Conservation (phyloP, 768 basidiomycete genomes). For the Macrocybe gigantea region DNA sequence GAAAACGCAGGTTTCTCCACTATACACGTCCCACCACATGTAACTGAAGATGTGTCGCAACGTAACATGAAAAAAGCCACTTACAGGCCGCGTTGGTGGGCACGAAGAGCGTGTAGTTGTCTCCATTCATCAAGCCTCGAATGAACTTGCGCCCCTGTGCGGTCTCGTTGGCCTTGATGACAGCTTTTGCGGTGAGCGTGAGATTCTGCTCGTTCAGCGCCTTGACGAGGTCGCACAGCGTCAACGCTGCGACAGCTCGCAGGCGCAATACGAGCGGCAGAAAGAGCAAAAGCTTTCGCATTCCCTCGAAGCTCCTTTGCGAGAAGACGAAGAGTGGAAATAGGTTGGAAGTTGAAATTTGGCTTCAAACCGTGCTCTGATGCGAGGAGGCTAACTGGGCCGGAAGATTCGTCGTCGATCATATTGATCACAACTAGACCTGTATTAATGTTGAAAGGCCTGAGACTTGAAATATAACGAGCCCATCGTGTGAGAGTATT, state of each 20-base stretch:
- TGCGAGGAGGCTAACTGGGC: too few species aligned
- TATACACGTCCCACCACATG: slow-evolving; percentile 4
- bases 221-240: not conserved
- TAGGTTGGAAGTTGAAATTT: too few species aligned
- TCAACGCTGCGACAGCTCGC: not conserved
- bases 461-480: too few species aligned
- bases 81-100: slow-evolving; percentile 16
- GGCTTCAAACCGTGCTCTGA: too few species aligned
- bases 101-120: slow-evolving; percentile 13
- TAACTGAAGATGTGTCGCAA: not conserved
- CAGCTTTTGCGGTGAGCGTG: not conserved
- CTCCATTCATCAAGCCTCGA: not conserved
- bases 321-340: too few species aligned
- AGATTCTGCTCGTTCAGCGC: not conserved
- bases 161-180: not conserved
- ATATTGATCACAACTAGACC: too few species aligned
- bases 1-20: slow-evolving; percentile 1
- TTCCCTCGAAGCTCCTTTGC: too few species aligned
- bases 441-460: too few species aligned
- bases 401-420: too few species aligned
- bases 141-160: not conserved
- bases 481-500: too few species aligned
- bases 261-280: not conserved
- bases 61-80: not conserved
- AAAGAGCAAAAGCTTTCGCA: too few species aligned